Conservation (phyloP, 495 filamentous ascomycete genomes). For the Penicillium steckii region DNA sequence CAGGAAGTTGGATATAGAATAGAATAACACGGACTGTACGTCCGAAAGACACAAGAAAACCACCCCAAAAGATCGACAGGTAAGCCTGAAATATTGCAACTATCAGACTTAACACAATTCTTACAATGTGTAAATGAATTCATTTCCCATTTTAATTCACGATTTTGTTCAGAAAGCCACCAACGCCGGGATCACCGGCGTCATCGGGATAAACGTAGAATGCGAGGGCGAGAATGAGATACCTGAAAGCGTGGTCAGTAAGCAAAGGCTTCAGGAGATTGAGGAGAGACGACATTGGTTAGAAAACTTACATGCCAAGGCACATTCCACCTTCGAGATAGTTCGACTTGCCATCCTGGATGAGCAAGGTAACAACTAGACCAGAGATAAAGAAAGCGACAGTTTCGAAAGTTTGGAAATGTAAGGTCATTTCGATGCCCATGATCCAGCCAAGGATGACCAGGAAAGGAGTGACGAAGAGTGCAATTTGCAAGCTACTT, state of each 20-base stretch:
- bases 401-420: conserved; percentile 92
- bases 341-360: conserved; percentile 92
- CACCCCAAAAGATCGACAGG: neutral
- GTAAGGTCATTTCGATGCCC: conserved; percentile 78
- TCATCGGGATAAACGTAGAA: conserved; percentile 87
- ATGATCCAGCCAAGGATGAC: conserved; percentile 94
- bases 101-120: neutral
- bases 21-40: neutral
- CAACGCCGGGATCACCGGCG: conserved; percentile 13
- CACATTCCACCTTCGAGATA: conserved; percentile 95
- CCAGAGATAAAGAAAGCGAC: conserved; percentile 90
- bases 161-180: conserved; percentile 11
- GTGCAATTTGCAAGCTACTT: conserved; percentile 89
- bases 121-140: neutral
- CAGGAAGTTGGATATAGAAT: no score
- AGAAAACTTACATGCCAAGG: conserved; percentile 62
- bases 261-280: neutral
- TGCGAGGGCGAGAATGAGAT: conserved; percentile 81
- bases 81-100: neutral
- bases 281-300: no score
- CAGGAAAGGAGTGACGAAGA: conserved; percentile 86
- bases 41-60: neutral
- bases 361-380: conserved; percentile 86
- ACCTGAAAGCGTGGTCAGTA: conserved; percentile 36
- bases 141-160: conserved; percentile 12